Base-by-base conservation (phyloP, 148 eudicot species). In the Rhododendron molle region DNA sequence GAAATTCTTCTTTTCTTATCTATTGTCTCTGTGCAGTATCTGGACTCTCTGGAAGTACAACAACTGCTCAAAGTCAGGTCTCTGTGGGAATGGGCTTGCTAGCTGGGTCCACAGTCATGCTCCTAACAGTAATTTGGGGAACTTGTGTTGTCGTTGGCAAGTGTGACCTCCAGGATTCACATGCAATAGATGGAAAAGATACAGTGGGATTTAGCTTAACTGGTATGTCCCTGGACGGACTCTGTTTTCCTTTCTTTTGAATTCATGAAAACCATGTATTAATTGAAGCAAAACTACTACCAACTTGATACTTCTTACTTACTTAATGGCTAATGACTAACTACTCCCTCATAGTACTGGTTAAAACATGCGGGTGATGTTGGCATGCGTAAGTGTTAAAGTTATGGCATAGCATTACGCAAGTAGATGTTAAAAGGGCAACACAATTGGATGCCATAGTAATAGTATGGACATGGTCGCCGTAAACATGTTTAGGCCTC, bases 81-180 rank as follows among this genome's bases (percentile, higher is more conserved):
- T 90, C 93, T 15, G 91, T 92, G 79, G 94, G 93, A 47, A 92
- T 92, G 92, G 94, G 94, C 28, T 86, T 91, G 86, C 88, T 92
- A 69, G 94, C 93, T 80, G 93, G 94, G 16, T 91, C 94, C 34
- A 92, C 94, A 2, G 92, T 91, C 46, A 91, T 92, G 93, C 90
- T 89, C 44, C 88, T 92, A 20, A 91, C 93, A 16, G 69, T 90
- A 49, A 84, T 91, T 78, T 92, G 94, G 94, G 94, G 94, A 76
- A 86, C 91, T 58, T 92, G 94, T 79, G 83, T 91, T 46, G n/a
- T 92, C 28, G 88, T 87, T 80, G 94, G 94, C 83, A 92, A 91
- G 86, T 92, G 94, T 67, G 93, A 92, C 86, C 11, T 92, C 60
- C 54, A 86, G 44, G 67, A 79, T 67, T 62, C 83, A 62, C 23